Conservation (phyloP, 2,329 filamentous ascomycete species). For the Corynespora cassiicola region DNA sequence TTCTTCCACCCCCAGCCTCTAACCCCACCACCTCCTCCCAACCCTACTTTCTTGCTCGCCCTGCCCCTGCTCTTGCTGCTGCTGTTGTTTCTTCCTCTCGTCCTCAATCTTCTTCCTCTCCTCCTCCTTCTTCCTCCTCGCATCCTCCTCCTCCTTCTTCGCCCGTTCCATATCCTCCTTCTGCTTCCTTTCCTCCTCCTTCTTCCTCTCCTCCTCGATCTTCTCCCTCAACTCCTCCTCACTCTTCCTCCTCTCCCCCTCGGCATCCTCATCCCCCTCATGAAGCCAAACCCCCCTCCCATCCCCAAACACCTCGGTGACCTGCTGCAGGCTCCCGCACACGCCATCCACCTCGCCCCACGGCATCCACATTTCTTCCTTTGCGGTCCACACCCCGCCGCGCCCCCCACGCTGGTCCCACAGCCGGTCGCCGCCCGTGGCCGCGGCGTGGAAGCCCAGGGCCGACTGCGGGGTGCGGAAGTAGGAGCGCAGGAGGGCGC, state of each 20-base stretch:
- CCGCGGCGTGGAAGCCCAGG: slow-evolving; percentile 50
- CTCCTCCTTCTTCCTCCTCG: slow-evolving; percentile 7
- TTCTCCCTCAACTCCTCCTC: slow-evolving; percentile 17
- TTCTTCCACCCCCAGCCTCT: no score
- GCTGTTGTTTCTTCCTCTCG: slow-evolving; percentile 21
- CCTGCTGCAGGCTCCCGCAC: slow-evolving; percentile 40
- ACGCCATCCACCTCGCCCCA: slow-evolving; percentile 55
- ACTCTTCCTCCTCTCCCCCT: slow-evolving; percentile 17
- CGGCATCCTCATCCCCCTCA: slow-evolving; percentile 27
- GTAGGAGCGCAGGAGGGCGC: slow-evolving; percentile 58
- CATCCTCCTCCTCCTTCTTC: slow-evolving; percentile 11
- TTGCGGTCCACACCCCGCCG: slow-evolving; percentile 62
- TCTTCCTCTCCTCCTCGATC: slow-evolving; percentile 17
- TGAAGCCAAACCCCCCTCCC: slow-evolving; percentile 50
- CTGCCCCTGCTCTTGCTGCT: slow-evolving; percentile 1
- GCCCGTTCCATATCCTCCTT: no score
- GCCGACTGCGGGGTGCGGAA: slow-evolving; percentile 53
- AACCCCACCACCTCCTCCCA: no score
- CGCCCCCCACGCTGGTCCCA: slow-evolving; percentile 59
- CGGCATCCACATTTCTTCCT: slow-evolving; percentile 53
- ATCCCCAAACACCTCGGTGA: slow-evolving; percentile 57
- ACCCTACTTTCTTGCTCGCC: background rate
- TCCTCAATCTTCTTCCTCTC: slow-evolving; percentile 31
- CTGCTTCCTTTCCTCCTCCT: slow-evolving; percentile 11
- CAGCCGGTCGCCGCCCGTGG: slow-evolving; percentile 54